These are phyloP conservation scores for Emmonsia crescens DNA, from an alignment of 2,329 filamentous ascomycete genomes.

Conservation along the genomic window DNA sequence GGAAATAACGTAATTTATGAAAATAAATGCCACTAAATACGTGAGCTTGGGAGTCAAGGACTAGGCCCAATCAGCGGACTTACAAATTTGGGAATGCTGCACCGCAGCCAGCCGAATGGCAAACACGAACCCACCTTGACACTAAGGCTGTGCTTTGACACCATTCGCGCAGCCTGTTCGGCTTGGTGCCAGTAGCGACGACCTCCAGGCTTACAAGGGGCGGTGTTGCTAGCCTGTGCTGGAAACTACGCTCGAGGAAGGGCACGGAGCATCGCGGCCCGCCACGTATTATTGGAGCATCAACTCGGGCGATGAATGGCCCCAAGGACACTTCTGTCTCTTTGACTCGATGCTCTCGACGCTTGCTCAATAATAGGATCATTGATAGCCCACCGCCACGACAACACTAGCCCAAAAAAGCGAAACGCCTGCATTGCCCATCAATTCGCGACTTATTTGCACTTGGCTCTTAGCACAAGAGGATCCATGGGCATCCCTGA, in stretches of 20 bases:
- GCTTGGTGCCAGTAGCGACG: too few relatives aligned
- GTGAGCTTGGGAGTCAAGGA: background rate
- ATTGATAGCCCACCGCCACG: background rate
- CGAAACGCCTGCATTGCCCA: background rate
- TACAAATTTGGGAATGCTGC: background rate
- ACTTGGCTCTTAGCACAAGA: background rate
- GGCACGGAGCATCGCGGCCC: background rate
- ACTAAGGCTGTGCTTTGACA: background rate
- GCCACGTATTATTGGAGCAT: constrained; percentile 3
- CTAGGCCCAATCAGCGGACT: background rate
- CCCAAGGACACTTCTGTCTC: background rate
- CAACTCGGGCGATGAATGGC: background rate
- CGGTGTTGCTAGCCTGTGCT: constrained; percentile 4
- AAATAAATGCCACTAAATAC: background rate
- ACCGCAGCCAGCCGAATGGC: background rate
- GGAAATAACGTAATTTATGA: background rate
- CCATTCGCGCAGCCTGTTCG: background rate
- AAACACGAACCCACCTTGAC: background rate
- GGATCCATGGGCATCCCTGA: background rate
- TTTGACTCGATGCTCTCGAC: background rate
- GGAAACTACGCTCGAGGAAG: constrained; percentile 2
- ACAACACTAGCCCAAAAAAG: background rate
- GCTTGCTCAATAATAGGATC: background rate
- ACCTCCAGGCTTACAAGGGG: background rate
- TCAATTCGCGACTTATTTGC: background rate